phyloP scores from a whole-genome alignment of 2,329 filamentous ascomycete genomes.

The Hortaea sp. region DNA sequence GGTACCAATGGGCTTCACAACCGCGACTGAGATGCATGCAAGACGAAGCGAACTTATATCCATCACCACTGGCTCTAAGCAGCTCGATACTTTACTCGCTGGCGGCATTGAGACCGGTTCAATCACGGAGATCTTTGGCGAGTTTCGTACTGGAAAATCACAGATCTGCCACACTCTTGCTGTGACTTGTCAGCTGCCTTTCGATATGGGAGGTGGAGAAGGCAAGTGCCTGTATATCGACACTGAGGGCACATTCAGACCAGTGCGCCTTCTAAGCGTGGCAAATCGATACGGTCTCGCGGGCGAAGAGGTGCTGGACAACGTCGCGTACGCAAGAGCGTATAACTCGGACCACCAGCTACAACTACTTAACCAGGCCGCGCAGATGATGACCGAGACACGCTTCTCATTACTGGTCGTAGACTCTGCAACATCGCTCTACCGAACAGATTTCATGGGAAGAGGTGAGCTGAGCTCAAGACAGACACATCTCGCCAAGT shows the following conservation, averaged over 20 bases:
- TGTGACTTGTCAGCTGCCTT: slow-evolving; percentile 92
- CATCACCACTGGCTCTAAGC: slow-evolving; percentile 95
- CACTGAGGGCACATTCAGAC: slow-evolving; percentile 91
- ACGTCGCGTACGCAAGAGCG: slow-evolving; percentile 92
- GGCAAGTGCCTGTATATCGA: slow-evolving; percentile 98
- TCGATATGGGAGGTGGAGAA: slow-evolving; percentile 97
- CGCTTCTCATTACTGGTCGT: slow-evolving; percentile 92
- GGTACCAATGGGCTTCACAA: slow-evolving; percentile 98
- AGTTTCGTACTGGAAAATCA: slow-evolving; percentile 96
- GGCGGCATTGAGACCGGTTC: slow-evolving; percentile 95
- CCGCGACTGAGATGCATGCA: slow-evolving; percentile 97
- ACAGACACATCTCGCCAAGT: slow-evolving; percentile 80
- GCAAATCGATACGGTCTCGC: slow-evolving; percentile 90
- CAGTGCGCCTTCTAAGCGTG: slow-evolving; percentile 80
- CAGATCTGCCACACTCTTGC: slow-evolving; percentile 98
- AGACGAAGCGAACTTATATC: slow-evolving; percentile 94
- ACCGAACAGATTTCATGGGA: slow-evolving; percentile 94
- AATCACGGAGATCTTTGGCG: slow-evolving; percentile 95
- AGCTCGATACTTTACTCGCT: slow-evolving; percentile 86
- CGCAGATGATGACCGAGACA: slow-evolving; percentile 99
- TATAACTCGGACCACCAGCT: slow-evolving; percentile 99
- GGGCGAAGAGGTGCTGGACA: slow-evolving; percentile 94
- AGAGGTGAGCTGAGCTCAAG: slow-evolving; percentile 91
- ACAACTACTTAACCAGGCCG: slow-evolving; percentile 85
- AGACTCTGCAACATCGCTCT: slow-evolving; percentile 89